A percentile compares a stretch with the other conserved stretches of the same genome.
These are phyloP conservation scores for Pichia ethanolica DNA, from an alignment of 805 yeast genomes.

Conservation along the genomic window DNA sequence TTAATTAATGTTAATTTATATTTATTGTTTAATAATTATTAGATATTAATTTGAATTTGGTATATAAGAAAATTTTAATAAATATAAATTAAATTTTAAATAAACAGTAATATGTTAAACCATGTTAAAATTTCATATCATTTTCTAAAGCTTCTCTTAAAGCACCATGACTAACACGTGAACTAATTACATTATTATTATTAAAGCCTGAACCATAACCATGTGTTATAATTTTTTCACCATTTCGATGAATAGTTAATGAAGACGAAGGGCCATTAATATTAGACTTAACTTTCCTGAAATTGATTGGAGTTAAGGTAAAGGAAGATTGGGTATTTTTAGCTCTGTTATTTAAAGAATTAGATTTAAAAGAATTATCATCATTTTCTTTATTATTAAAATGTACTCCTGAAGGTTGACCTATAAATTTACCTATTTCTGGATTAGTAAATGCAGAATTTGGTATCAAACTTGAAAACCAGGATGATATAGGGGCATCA, in stretches of 20 bases:
- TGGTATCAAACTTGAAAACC: constrained; percentile 27
- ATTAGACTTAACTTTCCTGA: constrained; percentile 1
- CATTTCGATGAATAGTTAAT: constrained; percentile 35
- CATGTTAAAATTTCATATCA: constrained; percentile 10
- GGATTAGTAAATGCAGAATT: constrained; percentile 25
- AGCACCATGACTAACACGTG: constrained; percentile 41
- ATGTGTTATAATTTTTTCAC: constrained; percentile 34
- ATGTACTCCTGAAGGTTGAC: neutral
- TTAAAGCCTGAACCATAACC: constrained; percentile 35
- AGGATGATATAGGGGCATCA: constrained; percentile 10
- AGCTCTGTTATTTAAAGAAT: neutral
- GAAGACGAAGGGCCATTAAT: constrained; percentile 35
- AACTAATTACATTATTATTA: constrained; percentile 25
- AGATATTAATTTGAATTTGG: too few relatives aligned
- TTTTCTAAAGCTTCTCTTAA: constrained; percentile 37
- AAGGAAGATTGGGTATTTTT: constrained; percentile 6
- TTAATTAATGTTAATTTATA: neutral
- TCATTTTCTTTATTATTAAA: too few relatives aligned
- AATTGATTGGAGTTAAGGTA: neutral
- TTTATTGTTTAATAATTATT: neutral
- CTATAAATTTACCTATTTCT: constrained; percentile 26
- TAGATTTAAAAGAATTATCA: neutral
- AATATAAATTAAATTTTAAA: neutral
- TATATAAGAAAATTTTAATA: neutral
- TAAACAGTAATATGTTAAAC: neutral